phyloP scores from a whole-genome alignment of 768 basidiomycete genomes.

The Tylopilus plumbeoviolaceoides region DNA sequence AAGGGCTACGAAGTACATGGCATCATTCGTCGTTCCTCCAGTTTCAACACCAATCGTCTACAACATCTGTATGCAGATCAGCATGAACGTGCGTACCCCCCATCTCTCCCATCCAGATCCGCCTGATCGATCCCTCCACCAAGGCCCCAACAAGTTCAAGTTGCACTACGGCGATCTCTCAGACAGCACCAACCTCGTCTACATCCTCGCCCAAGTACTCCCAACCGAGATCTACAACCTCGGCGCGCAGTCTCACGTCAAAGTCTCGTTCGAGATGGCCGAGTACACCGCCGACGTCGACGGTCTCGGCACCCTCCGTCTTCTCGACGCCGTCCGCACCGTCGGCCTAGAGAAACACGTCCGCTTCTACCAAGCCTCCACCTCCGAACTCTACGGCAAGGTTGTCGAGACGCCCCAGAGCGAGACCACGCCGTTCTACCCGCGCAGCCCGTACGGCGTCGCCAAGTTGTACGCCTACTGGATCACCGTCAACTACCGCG shows the following conservation, averaged over 20 bases:
- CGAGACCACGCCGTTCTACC: constrained; percentile 97
- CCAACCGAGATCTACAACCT: constrained; percentile 98
- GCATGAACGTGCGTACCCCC: constrained; percentile 69
- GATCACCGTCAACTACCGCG: constrained; percentile 90
- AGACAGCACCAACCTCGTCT: constrained; percentile 96
- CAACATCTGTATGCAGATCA: constrained; percentile 92
- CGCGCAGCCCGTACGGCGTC: constrained; percentile 94
- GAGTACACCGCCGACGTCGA: constrained; percentile 99
- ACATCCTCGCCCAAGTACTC: constrained; percentile 91
- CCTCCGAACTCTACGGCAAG: constrained; percentile 95
- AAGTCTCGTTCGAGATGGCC: constrained; percentile 99
- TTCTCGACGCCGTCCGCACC: constrained; percentile 94
- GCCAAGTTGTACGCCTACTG: constrained; percentile 92
- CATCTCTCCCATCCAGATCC: not conserved
- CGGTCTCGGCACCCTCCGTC: constrained; percentile 88
- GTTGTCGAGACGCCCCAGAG: constrained; percentile 93
- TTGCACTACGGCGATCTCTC: constrained; percentile 90
- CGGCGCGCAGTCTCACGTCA: constrained; percentile 97
- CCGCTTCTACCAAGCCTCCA: constrained; percentile 96
- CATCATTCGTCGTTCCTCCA: constrained; percentile 95
- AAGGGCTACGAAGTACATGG: constrained; percentile 94
- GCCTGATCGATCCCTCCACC: constrained; percentile 3
- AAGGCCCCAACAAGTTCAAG: constrained; percentile 74
- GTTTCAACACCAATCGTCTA: constrained; percentile 95
- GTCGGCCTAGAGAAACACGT: constrained; percentile 91